Evolutionary conservation across 2,329 filamentous ascomycete species (phyloP).

Genomic region (Metarhizium guizhouense): DNA sequence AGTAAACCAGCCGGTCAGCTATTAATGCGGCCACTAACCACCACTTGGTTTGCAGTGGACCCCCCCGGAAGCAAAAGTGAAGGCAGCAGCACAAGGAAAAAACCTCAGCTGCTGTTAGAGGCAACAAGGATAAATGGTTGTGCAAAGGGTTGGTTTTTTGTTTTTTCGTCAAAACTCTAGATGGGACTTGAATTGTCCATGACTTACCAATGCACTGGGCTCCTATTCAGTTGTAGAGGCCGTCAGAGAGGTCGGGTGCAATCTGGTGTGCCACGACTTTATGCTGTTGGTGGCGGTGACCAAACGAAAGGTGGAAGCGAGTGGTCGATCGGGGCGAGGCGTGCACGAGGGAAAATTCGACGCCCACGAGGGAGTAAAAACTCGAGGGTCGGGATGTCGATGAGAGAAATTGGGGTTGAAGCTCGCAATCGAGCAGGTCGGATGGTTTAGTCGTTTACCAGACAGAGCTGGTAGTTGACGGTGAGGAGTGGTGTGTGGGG

Average conservation of each 20-base stretch:
- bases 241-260: not conserved
- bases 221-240: not conserved
- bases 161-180: not conserved
- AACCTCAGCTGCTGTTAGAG: not conserved
- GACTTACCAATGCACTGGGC: conserved; percentile 1
- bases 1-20: not conserved
- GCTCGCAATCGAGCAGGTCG: not conserved
- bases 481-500: conserved; percentile 7
- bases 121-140: no score
- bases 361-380: not conserved
- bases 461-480: conserved; percentile 2
- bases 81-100: not conserved
- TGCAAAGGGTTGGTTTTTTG: no score
- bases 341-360: not conserved
- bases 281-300: conserved; percentile 2
- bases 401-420: not conserved
- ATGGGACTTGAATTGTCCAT: not conserved
- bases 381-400: not conserved
- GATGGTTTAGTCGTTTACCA: conserved; percentile 4
- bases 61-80: not conserved
- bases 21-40: not conserved
- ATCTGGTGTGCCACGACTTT: not conserved
- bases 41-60: not conserved
- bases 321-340: not conserved
- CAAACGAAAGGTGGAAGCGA: not conserved